Conservation (phyloP, 108 stramenopile species). For the Skeletonema costatum region DNA sequence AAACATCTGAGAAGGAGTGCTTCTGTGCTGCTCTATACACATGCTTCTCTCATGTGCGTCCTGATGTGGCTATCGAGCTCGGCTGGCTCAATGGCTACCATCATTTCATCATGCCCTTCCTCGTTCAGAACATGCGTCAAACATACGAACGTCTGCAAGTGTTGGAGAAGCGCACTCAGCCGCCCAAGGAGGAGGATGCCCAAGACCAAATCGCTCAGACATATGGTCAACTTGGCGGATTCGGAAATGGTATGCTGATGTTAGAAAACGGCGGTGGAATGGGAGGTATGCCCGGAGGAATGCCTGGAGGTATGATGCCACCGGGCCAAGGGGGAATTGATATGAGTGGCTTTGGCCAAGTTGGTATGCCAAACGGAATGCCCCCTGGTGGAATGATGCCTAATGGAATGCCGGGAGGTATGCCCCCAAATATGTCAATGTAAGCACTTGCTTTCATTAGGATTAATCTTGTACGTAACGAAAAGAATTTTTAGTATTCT, state of each 20-base stretch:
- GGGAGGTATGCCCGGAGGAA: slow-evolving; percentile 13
- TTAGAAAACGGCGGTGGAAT: slow-evolving; percentile 67
- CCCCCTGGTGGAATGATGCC: slow-evolving; percentile 26
- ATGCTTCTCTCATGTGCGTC: slow-evolving; percentile 95
- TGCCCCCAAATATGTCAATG: slow-evolving; percentile 10
- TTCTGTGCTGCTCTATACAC: slow-evolving; percentile 97
- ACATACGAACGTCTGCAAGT: slow-evolving; percentile 82
- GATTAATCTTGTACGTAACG: slow-evolving; percentile 4
- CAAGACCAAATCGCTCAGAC: slow-evolving; percentile 80
- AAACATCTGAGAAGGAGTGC: slow-evolving; percentile 97
- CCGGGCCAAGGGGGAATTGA: slow-evolving; percentile 2
- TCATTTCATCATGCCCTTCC: slow-evolving; percentile 98
- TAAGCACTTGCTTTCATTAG: neutral
- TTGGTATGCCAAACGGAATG: slow-evolving; percentile 47
- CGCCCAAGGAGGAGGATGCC: slow-evolving; percentile 82
- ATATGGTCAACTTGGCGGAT: slow-evolving; percentile 78
- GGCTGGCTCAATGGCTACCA: slow-evolving; percentile 99
- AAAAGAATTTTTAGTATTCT: neutral
- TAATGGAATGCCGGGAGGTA: slow-evolving; percentile 46
- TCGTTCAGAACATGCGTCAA: slow-evolving; percentile 96
- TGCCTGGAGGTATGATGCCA: slow-evolving; percentile 28
- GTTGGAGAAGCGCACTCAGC: slow-evolving; percentile 93
- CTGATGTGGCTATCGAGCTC: slow-evolving; percentile 98
- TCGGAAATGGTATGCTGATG: slow-evolving; percentile 78
- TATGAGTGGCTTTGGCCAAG: neutral